These are phyloP conservation scores for Acacia acuminata DNA, from an alignment of 306 rosid genomes.

Conservation along the genomic window DNA sequence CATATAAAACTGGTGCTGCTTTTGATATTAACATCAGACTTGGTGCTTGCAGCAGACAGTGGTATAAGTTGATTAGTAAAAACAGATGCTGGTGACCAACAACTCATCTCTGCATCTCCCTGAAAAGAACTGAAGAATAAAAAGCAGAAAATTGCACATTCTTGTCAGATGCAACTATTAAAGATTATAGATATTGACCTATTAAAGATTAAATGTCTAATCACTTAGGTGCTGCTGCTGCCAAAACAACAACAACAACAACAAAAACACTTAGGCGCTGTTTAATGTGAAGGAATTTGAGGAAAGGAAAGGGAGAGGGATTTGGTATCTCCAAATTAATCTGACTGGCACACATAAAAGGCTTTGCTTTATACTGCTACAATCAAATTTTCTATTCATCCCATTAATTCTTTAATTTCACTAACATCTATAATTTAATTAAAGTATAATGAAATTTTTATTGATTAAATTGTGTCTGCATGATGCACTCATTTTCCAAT, in stretches of 20 bases:
- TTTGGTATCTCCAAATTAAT: not conserved
- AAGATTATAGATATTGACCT: too few relatives aligned
- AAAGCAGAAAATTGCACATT: conserved; percentile 18
- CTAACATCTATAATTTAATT: too few relatives aligned
- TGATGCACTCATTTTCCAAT: not conserved
- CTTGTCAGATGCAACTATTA: not conserved
- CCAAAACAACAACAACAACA: too few relatives aligned
- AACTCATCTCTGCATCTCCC: conserved; percentile 42
- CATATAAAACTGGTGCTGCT: conserved; percentile 25
- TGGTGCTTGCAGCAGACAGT: conserved; percentile 28
- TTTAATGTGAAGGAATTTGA: not conserved
- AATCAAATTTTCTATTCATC: too few relatives aligned
- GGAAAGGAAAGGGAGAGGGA: not conserved
- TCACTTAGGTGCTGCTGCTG: not conserved
- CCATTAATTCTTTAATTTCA: too few relatives aligned
- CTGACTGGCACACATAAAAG: not conserved
- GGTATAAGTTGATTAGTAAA: conserved; percentile 33
- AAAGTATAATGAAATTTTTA: too few relatives aligned
- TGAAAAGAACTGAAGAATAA: conserved; percentile 30
- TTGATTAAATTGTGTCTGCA: not conserved
- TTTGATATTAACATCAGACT: conserved; percentile 32
- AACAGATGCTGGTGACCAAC: conserved; percentile 40
- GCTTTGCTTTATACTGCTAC: too few relatives aligned
- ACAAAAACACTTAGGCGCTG: not conserved
- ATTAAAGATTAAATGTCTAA: too few relatives aligned